Percentiles rank a stretch among this genome's conserved stretches.
Conservation (phyloP, 140 eudicot genomes). For the Stevia rebaudiana region DNA sequence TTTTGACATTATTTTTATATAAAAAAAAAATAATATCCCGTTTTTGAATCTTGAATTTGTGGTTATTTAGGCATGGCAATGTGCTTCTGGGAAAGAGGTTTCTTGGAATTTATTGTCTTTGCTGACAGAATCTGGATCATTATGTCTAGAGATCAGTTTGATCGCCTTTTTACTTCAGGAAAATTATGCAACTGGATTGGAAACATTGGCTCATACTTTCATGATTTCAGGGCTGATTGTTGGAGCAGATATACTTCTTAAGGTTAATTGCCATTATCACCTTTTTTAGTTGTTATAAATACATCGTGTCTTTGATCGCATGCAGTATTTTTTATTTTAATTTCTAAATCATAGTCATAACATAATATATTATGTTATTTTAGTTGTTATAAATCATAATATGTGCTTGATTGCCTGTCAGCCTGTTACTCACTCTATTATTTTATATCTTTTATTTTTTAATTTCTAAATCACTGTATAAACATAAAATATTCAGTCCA, state of each 20-base stretch:
- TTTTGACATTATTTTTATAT: neutral
- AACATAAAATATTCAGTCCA: neutral
- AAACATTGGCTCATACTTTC: slow-evolving; percentile 64
- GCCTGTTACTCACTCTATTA: too few species aligned
- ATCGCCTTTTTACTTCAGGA: slow-evolving; percentile 73
- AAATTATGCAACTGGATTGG: slow-evolving; percentile 67
- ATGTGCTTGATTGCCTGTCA: neutral
- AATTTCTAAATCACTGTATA: neutral
- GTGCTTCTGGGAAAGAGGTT: slow-evolving; percentile 47
- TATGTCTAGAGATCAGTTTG: slow-evolving; percentile 66
- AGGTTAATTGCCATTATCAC: slow-evolving; percentile 35
- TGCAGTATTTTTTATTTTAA: neutral
- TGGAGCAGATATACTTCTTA: slow-evolving; percentile 57
- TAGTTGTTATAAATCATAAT: neutral
- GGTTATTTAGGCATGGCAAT: slow-evolving; percentile 65
- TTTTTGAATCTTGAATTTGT: slow-evolving; percentile 9
- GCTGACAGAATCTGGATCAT: slow-evolving; percentile 59
- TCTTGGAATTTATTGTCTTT: slow-evolving; percentile 69
- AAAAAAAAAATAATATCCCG: neutral
- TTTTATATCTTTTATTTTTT: neutral
- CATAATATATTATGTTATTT: neutral
- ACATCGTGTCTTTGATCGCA: neutral
- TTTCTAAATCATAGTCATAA: neutral
- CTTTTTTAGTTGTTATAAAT: neutral
- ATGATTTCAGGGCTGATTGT: slow-evolving; percentile 59